Evolutionary conservation across 306 rosid species (phyloP).

Genomic region (Echinosophora koreensis): DNA sequence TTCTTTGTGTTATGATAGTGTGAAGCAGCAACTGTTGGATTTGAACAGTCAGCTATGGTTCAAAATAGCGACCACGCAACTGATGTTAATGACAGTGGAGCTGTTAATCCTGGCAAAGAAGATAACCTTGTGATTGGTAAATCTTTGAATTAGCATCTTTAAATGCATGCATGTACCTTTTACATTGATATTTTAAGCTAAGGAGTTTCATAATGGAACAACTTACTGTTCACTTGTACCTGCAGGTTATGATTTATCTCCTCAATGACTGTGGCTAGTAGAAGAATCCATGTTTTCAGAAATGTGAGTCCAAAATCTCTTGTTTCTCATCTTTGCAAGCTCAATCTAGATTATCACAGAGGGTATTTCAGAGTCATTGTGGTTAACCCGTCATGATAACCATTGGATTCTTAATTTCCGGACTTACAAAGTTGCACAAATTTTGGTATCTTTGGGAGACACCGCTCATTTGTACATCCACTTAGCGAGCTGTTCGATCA

Average conservation of each 20-base stretch:
- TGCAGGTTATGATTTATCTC: conserved; percentile 63
- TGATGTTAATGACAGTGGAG: conserved; percentile 51
- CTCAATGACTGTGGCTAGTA: conserved; percentile 30
- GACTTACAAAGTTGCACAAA: conserved; percentile 44
- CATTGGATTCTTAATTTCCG: conserved; percentile 49
- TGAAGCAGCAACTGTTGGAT: conserved; percentile 58
- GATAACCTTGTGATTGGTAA: conserved; percentile 54
- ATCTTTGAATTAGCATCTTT: conserved; percentile 52
- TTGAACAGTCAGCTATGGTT: conserved; percentile 58
- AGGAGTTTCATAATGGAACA: conserved; percentile 16
- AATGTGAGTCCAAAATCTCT: conserved; percentile 47
- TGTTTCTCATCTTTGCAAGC: conserved; percentile 55
- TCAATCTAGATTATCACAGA: conserved; percentile 37
- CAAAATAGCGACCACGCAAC: conserved; percentile 53
- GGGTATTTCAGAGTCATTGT: conserved; percentile 48
- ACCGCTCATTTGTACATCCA: conserved; percentile 64
- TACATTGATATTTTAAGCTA: background rate
- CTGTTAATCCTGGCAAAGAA: conserved; percentile 55
- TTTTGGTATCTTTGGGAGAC: conserved; percentile 54
- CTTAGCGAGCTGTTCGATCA: conserved; percentile 49
- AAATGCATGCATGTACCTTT: background rate
- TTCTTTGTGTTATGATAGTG: conserved; percentile 53
- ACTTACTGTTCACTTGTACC: conserved; percentile 39
- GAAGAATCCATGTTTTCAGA: conserved; percentile 47
- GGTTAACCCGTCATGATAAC: conserved; percentile 46